These are phyloP conservation scores for Aaosphaeria pasadenensis DNA, from an alignment of 2,329 filamentous ascomycete genomes.

Conservation along the genomic window DNA sequence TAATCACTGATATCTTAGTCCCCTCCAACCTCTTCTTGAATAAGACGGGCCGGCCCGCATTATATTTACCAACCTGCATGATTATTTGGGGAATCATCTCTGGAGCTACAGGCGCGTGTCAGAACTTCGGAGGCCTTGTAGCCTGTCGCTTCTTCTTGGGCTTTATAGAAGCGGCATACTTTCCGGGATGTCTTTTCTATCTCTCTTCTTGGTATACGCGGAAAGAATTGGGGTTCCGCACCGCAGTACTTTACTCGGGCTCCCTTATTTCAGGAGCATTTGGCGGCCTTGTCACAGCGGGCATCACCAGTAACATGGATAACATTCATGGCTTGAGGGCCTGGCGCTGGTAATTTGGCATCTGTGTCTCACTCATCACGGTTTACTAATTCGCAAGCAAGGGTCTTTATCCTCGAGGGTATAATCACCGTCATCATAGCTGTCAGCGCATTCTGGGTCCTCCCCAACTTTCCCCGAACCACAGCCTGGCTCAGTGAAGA, in stretches of 20 bases:
- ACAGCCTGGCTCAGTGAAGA: conserved; percentile 38
- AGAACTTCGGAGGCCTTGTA: conserved; percentile 46
- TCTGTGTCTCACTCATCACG: too few species aligned
- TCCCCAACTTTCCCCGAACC: conserved; percentile 65
- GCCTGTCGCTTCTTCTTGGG: conserved; percentile 53
- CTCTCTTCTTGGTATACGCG: conserved; percentile 67
- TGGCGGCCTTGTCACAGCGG: conserved; percentile 58
- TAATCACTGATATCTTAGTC: conserved; percentile 14
- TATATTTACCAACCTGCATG: conserved; percentile 42
- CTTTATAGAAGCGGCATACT: conserved; percentile 52
- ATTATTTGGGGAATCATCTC: conserved; percentile 43
- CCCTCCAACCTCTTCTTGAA: conserved; percentile 49
- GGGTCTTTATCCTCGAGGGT: conserved; percentile 60
- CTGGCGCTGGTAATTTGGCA: conserved; percentile 62
- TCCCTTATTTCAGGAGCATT: conserved; percentile 70
- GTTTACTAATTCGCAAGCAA: too few species aligned
- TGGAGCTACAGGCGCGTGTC: conserved; percentile 36
- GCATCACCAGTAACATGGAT: conserved; percentile 66
- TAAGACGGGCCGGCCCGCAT: conserved; percentile 36
- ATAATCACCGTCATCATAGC: conserved; percentile 62
- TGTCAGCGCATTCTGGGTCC: conserved; percentile 54
- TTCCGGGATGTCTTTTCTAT: conserved; percentile 61
- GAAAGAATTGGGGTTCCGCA: conserved; percentile 64
- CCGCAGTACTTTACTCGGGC: conserved; percentile 65
- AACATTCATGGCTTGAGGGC: conserved; percentile 55